phyloP scores from a whole-genome alignment of 352 stramenopile genomes.

The Globisporangium orthogonon region DNA sequence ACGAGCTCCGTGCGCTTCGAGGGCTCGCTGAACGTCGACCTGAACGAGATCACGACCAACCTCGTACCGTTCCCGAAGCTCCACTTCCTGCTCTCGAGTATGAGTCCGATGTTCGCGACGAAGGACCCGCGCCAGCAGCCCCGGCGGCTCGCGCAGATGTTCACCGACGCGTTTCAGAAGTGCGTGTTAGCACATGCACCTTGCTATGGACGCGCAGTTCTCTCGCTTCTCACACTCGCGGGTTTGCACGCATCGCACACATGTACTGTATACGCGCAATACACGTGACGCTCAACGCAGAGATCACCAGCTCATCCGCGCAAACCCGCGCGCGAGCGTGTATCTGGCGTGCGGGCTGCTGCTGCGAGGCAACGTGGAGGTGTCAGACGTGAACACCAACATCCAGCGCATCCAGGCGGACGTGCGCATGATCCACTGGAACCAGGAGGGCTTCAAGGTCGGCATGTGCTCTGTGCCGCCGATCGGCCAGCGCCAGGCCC shows the following conservation, averaged over 20 bases:
- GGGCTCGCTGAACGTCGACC: conserved; percentile 97
- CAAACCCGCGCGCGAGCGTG: conserved; percentile 60
- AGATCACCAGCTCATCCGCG: conserved; percentile 71
- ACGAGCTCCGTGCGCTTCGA: conserved; percentile 99
- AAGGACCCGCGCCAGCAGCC: conserved; percentile 45
- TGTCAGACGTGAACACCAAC: conserved; percentile 87
- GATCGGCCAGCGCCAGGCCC: conserved; percentile 46
- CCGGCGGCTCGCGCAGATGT: conserved; percentile 54
- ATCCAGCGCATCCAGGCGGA: conserved; percentile 76
- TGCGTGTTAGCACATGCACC: too few relatives aligned
- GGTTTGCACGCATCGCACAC: too few relatives aligned
- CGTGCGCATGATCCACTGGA: conserved; percentile 89
- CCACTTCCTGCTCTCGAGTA: conserved; percentile 95
- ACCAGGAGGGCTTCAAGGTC: conserved; percentile 89
- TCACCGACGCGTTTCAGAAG: conserved; percentile 58
- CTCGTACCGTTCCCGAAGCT: conserved; percentile 98
- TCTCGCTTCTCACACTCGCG: not conserved
- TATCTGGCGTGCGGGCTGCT: conserved; percentile 86
- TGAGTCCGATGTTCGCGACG: conserved; percentile 52
- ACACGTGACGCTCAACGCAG: too few relatives aligned
- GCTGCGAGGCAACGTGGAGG: conserved; percentile 76
- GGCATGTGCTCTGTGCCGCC: conserved; percentile 64
- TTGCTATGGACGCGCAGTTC: not conserved
- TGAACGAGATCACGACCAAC: conserved; percentile 99
- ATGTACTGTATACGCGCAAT: too few relatives aligned